phyloP scores from a whole-genome alignment of 1,284 basidiomycete genomes.

The Rhizoctonia solani region DNA sequence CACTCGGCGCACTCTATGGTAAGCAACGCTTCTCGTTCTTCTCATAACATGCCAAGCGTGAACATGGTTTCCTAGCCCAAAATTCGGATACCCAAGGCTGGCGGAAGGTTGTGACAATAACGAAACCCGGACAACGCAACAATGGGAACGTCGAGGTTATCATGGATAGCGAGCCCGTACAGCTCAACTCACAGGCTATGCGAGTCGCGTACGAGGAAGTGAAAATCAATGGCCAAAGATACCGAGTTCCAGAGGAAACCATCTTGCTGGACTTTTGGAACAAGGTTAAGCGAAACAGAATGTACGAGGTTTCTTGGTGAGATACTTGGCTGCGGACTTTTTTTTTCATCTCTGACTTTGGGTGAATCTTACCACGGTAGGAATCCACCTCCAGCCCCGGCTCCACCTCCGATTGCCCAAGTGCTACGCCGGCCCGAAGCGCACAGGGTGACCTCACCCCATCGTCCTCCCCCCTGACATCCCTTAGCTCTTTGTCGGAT shows the following conservation, averaged over 20 bases:
- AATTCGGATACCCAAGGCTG: slow-evolving; percentile 48
- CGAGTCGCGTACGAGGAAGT: slow-evolving; percentile 47
- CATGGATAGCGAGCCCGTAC: slow-evolving; percentile 64
- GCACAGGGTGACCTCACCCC: slow-evolving; percentile 10
- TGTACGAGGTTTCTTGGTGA: slow-evolving; percentile 49
- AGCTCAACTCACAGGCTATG: slow-evolving; percentile 57
- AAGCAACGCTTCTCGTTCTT: slow-evolving; percentile 43
- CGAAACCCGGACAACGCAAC: slow-evolving; percentile 71
- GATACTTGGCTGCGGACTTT: slow-evolving; percentile 38
- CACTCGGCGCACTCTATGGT: slow-evolving; percentile 84
- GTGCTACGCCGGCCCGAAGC: slow-evolving; percentile 49
- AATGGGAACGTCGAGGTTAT: slow-evolving; percentile 93
- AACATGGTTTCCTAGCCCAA: slow-evolving; percentile 78
- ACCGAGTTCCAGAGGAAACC: slow-evolving; percentile 91
- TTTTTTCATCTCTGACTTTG: neutral
- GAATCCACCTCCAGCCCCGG: slow-evolving; percentile 47
- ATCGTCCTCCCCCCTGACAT: slow-evolving; percentile 70
- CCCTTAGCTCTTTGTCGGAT: slow-evolving; percentile 64
- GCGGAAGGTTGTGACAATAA: slow-evolving; percentile 58
- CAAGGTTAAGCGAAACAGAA: slow-evolving; percentile 59
- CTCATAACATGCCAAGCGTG: slow-evolving; percentile 38
- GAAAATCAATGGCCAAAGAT: slow-evolving; percentile 65
- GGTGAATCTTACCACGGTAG: slow-evolving; percentile 4
- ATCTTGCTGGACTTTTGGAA: slow-evolving; percentile 96
- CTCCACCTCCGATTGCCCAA: neutral